Conservation (phyloP, 495 filamentous ascomycete species). For the Podospora appendiculata region DNA sequence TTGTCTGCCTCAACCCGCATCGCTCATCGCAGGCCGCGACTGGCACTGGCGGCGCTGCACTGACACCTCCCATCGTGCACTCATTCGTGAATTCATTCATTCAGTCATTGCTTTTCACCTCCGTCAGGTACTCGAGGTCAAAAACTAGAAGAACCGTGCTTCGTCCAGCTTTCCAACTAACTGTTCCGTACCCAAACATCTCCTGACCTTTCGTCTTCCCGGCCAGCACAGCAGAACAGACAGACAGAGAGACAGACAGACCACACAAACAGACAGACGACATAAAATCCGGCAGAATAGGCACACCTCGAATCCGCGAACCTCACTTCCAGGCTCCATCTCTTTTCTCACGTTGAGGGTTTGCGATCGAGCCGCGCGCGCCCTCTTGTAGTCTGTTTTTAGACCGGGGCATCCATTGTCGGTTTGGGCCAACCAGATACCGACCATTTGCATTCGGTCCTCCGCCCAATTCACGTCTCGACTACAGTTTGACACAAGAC, state of each 20-base stretch:
- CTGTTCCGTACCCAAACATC: not conserved
- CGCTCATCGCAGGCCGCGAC: not conserved
- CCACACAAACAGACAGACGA: not conserved
- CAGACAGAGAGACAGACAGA: not conserved
- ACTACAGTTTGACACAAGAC: too few relatives aligned
- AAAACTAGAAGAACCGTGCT: too few relatives aligned
- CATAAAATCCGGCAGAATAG: not conserved
- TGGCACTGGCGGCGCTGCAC: not conserved
- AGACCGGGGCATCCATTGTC: constrained; percentile 4
- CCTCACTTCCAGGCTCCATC: constrained; percentile 5
- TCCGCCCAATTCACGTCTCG: constrained; percentile 1
- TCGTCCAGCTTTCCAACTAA: too few relatives aligned
- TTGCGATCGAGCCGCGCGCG: constrained; percentile 1
- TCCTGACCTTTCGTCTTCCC: not conserved
- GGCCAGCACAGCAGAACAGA: not conserved
- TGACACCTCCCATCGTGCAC: too few relatives aligned
- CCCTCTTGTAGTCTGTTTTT: constrained; percentile 16
- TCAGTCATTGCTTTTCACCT: too few relatives aligned
- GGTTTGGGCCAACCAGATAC: constrained; percentile 15
- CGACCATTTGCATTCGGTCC: constrained; percentile 10
- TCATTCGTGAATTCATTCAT: too few relatives aligned
- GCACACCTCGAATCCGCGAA: not conserved
- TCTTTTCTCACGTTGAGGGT: not conserved
- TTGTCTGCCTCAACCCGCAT: not conserved
- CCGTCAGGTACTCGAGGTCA: too few relatives aligned